A percentile compares a stretch with the other conserved stretches of the same genome.
phyloP scores from a whole-genome alignment of 2,329 filamentous ascomycete species.

The Raffaelea arxii region DNA sequence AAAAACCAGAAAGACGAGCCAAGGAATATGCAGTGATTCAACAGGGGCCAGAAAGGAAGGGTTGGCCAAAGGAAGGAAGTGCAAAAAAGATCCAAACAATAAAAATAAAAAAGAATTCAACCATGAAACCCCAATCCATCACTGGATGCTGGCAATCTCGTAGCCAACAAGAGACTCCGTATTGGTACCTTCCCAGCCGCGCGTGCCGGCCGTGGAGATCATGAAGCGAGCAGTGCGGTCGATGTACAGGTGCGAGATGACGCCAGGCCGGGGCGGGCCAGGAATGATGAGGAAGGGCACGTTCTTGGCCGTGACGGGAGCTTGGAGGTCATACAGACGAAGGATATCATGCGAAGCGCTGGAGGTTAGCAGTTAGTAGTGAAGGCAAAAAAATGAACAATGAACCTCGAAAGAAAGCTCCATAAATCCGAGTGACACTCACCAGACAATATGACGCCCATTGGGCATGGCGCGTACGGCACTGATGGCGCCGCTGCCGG shows the following conservation, averaged over 20 bases:
- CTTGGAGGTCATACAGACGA: conserved; percentile 77
- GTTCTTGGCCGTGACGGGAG: conserved; percentile 60
- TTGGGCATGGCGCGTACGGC: conserved; percentile 88
- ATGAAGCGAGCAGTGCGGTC: conserved; percentile 86
- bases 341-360: conserved; percentile 91
- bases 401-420: neutral
- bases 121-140: too few relatives aligned
- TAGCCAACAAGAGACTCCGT: conserved; percentile 93
- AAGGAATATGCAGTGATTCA: too few relatives aligned
- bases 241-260: conserved; percentile 76
- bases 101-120: too few relatives aligned
- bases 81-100: too few relatives aligned
- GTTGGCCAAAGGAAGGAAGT: too few relatives aligned
- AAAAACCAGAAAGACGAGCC: too few relatives aligned
- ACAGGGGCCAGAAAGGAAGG: too few relatives aligned
- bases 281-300: conserved; percentile 96
- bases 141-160: conserved; percentile 52
- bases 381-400: conserved; percentile 2
- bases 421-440: conserved; percentile 1
- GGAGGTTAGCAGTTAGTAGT: conserved; percentile 1
- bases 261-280: conserved; percentile 71
- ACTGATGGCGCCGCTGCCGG: conserved; percentile 81
- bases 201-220: conserved; percentile 82
- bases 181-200: conserved; percentile 85
- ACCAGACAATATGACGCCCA: conserved; percentile 77